These are phyloP conservation scores for Fusarium dimerum DNA, from an alignment of 2,329 filamentous ascomycete genomes.

Conservation along the genomic window DNA sequence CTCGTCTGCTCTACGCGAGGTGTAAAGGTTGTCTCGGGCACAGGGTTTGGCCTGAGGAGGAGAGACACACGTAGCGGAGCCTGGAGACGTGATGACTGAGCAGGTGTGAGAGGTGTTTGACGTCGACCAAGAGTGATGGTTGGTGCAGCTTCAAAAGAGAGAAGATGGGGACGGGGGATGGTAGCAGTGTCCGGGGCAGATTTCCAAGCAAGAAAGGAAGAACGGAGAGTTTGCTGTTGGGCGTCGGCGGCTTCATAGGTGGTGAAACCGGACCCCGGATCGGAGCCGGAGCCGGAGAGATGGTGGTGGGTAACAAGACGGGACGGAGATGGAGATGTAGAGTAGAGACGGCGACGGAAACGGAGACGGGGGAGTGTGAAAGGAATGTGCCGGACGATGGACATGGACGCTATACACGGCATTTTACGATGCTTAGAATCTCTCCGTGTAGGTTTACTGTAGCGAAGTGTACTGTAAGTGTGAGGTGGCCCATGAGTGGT, in stretches of 20 bases:
- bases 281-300: constrained; percentile 21
- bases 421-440: neutral
- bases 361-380: constrained; percentile 13
- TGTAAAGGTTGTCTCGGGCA: constrained; percentile 33
- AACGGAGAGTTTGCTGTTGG: constrained; percentile 37
- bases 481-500: neutral
- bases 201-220: constrained; percentile 38
- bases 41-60: constrained; percentile 26
- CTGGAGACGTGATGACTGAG: constrained; percentile 47
- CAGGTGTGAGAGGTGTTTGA: constrained; percentile 54
- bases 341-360: constrained; percentile 6
- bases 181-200: constrained; percentile 16
- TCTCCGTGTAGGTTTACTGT: neutral
- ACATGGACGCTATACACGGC: constrained; percentile 7
- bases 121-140: constrained; percentile 91
- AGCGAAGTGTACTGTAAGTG: neutral
- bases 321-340: constrained; percentile 10
- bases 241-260: constrained; percentile 35
- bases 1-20: constrained; percentile 70
- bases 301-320: constrained; percentile 34
- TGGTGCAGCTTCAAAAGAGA: constrained; percentile 80
- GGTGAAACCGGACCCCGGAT: constrained; percentile 23
- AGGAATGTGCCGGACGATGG: neutral
- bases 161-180: constrained; percentile 66
- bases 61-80: constrained; percentile 39